Evolutionary conservation across 352 stramenopile species (phyloP).

Genomic region (Pythium scleroteichum): DNA sequence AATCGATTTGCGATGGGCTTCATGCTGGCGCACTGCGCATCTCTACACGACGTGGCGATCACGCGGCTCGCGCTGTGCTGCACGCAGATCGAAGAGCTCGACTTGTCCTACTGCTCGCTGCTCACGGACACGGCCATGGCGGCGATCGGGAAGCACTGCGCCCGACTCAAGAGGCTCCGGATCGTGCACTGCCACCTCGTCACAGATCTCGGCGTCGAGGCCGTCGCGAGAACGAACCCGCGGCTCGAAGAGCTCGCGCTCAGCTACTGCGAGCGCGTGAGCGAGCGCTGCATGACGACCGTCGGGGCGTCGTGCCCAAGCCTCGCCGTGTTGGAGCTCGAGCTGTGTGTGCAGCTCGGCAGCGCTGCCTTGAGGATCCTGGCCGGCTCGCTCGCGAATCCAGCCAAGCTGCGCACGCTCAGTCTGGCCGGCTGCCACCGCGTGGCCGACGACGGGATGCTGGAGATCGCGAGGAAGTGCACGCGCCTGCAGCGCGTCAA

Average conservation of each 20-base stretch:
- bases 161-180: slow-evolving; percentile 37
- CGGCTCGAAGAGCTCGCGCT: slow-evolving; percentile 57
- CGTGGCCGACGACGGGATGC: slow-evolving; percentile 75
- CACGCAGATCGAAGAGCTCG: slow-evolving; percentile 70
- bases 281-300: slow-evolving; percentile 55
- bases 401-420: slow-evolving; percentile 55
- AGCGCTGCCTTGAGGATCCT: slow-evolving; percentile 63
- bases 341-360: slow-evolving; percentile 64
- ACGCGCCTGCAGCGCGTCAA: slow-evolving; percentile 72
- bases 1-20: slow-evolving; percentile 55
- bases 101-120: slow-evolving; percentile 67
- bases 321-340: slow-evolving; percentile 49
- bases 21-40: slow-evolving; percentile 38
- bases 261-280: slow-evolving; percentile 71
- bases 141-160: slow-evolving; percentile 53
- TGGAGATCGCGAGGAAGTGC: slow-evolving; percentile 63
- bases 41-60: slow-evolving; percentile 46
- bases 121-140: slow-evolving; percentile 61
- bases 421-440: slow-evolving; percentile 81
- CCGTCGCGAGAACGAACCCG: slow-evolving; percentile 47
- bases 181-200: slow-evolving; percentile 68
- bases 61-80: slow-evolving; percentile 45
- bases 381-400: slow-evolving; percentile 38
- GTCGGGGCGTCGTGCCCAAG: slow-evolving; percentile 50
- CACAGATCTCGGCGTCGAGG: slow-evolving; percentile 76